Conservation (phyloP, 139 green algal species). For the Edaphochlamys debaryana region DNA sequence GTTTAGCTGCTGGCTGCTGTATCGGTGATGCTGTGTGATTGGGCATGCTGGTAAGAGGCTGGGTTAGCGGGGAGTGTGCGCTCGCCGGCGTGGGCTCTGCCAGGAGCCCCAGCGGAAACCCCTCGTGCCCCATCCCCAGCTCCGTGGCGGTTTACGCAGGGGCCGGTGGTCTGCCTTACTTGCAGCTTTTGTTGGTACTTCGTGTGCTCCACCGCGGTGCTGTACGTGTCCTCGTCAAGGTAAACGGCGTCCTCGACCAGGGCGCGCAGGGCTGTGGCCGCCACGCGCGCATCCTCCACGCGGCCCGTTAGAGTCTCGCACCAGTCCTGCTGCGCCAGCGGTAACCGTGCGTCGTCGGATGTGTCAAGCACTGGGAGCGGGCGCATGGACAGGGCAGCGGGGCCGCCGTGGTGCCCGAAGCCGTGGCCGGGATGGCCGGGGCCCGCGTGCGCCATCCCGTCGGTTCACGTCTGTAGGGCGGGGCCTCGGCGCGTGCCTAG, state of each 20-base stretch:
- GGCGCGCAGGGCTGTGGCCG: conserved; percentile 38
- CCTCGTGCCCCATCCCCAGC: no score
- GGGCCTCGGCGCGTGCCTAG: no score
- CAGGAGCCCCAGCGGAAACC: no score
- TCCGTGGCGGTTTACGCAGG: no score
- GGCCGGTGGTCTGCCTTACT: no score
- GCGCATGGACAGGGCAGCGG: conserved; percentile 2
- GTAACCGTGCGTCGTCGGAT: not conserved
- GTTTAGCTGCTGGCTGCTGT: not conserved
- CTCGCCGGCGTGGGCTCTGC: no score
- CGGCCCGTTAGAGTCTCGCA: not conserved
- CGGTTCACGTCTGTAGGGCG: no score
- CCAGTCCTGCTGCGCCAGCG: conserved; percentile 17
- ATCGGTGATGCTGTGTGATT: not conserved
- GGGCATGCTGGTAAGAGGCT: not conserved
- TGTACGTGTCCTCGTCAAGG: conserved; percentile 79
- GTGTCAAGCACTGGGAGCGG: conserved; percentile 17
- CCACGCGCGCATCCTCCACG: conserved; percentile 17
- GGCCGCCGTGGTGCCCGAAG: not conserved
- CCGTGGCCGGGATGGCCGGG: not conserved
- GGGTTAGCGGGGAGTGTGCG: no score
- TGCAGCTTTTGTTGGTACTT: conserved; percentile 68
- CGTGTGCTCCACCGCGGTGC: conserved; percentile 49
- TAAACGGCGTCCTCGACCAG: conserved; percentile 79
- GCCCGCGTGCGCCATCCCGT: no score